These are phyloP conservation scores for Cyberlindnera subsufficiens DNA, from an alignment of 805 yeast species.

Conservation along the genomic window DNA sequence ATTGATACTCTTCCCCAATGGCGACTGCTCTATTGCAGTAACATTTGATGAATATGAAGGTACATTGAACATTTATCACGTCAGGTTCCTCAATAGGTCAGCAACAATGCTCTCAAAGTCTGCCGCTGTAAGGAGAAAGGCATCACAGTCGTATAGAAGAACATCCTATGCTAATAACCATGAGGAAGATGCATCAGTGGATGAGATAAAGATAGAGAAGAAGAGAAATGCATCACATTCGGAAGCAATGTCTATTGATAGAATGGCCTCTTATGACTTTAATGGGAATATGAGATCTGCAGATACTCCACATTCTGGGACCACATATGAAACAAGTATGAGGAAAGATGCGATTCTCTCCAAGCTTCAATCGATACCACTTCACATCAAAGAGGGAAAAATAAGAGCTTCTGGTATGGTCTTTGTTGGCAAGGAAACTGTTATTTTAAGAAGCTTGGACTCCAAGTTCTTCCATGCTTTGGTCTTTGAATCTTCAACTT, in stretches of 20 bases:
- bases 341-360: conserved; percentile 71
- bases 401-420: conserved; percentile 34
- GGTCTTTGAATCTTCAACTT: conserved; percentile 34
- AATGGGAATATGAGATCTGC: conserved; percentile 39
- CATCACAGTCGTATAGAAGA: conserved; percentile 18
- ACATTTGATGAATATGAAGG: conserved; percentile 46
- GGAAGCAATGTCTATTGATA: conserved; percentile 35
- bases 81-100: conserved; percentile 33
- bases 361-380: conserved; percentile 39
- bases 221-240: conserved; percentile 32
- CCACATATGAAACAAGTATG: conserved; percentile 27
- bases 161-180: conserved; percentile 1
- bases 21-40: conserved; percentile 41
- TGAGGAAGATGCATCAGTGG: conserved; percentile 1
- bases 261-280: conserved; percentile 39
- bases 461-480: conserved; percentile 42
- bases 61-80: conserved; percentile 48
- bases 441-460: conserved; percentile 45
- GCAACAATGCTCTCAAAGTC: background rate
- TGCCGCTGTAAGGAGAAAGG: conserved; percentile 13
- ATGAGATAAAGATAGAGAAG: conserved; percentile 15
- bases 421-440: conserved; percentile 53
- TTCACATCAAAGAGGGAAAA: conserved; percentile 24
- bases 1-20: conserved; percentile 47
- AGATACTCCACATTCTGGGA: conserved; percentile 35